Percentiles rank a stretch among this genome's conserved stretches.
Conservation (phyloP, 495 filamentous ascomycete species). For the Xylaria curta region DNA sequence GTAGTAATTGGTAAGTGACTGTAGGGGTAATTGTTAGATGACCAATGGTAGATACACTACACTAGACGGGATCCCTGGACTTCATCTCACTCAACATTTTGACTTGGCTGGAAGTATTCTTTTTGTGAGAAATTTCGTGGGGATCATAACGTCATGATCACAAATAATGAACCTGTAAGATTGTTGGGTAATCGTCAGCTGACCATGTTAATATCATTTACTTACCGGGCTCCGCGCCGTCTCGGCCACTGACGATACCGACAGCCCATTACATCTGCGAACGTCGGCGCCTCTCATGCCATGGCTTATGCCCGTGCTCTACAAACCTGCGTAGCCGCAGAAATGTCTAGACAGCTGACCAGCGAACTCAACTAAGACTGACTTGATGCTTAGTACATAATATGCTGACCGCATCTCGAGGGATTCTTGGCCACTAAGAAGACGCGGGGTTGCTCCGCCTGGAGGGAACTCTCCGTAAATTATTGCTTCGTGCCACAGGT, state of each 20-base stretch:
- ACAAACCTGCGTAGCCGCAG: background rate
- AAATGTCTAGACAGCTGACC: conserved; percentile 11
- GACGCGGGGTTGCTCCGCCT: conserved; percentile 7
- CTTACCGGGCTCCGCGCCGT: conserved; percentile 11
- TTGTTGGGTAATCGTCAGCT: conserved; percentile 7
- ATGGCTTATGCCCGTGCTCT: conserved; percentile 6
- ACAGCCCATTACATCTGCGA: background rate
- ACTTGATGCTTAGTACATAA: background rate
- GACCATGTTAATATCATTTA: background rate
- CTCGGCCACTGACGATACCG: conserved; percentile 11
- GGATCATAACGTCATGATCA: conserved; percentile 16
- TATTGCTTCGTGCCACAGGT: conserved; percentile 1
- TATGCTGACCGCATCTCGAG: conserved; percentile 20
- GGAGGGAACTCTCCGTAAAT: conserved; percentile 9
- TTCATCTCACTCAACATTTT: background rate
- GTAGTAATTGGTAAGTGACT: background rate
- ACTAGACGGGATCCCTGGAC: background rate
- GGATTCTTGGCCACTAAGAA: background rate
- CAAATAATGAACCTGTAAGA: background rate
- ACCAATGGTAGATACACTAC: background rate
- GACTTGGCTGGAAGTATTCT: background rate
- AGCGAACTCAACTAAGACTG: background rate
- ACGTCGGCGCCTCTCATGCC: background rate
- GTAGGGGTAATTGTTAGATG: no score
- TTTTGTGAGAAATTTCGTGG: background rate